A percentile compares a stretch with the other conserved stretches of the same genome.
Conservation (phyloP, 495 filamentous ascomycete species). For the Bacidia gigantensis region DNA sequence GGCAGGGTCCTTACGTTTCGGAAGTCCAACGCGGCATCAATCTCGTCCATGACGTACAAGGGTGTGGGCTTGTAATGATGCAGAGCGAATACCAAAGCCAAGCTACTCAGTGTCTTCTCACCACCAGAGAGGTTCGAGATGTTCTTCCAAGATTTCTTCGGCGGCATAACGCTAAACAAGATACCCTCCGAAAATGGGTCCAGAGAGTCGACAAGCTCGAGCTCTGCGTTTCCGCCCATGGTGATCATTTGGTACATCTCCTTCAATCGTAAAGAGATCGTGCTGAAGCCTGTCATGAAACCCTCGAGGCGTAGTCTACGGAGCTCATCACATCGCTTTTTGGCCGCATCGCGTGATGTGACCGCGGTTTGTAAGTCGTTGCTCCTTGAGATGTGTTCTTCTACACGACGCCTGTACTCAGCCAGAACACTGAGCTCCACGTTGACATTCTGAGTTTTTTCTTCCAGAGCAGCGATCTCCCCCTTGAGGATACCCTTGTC, state of each 20-base stretch:
- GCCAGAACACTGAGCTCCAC: conserved; percentile 84
- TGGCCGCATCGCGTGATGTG: conserved; percentile 63
- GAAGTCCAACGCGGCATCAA: conserved; percentile 96
- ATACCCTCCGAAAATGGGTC: conserved; percentile 97
- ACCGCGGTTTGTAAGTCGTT: conserved; percentile 68
- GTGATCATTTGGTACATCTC: conserved; percentile 99
- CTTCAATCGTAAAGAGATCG: conserved; percentile 88
- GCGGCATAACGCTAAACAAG: conserved; percentile 93
- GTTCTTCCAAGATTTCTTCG: conserved; percentile 99
- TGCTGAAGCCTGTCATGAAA: conserved; percentile 96
- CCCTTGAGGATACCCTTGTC: conserved; percentile 74
- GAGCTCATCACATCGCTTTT: conserved; percentile 80
- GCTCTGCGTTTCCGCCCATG: conserved; percentile 96
- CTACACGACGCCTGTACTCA: conserved; percentile 81
- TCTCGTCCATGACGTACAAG: conserved; percentile 98
- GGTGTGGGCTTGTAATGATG: conserved; percentile 98
- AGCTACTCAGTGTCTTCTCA: conserved; percentile 88
- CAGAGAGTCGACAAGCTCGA: conserved; percentile 87
- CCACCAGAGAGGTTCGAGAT: conserved; percentile 89
- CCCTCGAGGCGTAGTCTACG: conserved; percentile 80
- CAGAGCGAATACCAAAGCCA: conserved; percentile 91
- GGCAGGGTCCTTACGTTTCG: conserved; percentile 58
- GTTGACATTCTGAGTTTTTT: conserved; percentile 77
- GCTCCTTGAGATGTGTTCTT: conserved; percentile 71
- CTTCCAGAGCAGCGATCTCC: conserved; percentile 79